phyloP scores from a whole-genome alignment of 768 basidiomycete species.

The Rhizopogon roseolus region DNA sequence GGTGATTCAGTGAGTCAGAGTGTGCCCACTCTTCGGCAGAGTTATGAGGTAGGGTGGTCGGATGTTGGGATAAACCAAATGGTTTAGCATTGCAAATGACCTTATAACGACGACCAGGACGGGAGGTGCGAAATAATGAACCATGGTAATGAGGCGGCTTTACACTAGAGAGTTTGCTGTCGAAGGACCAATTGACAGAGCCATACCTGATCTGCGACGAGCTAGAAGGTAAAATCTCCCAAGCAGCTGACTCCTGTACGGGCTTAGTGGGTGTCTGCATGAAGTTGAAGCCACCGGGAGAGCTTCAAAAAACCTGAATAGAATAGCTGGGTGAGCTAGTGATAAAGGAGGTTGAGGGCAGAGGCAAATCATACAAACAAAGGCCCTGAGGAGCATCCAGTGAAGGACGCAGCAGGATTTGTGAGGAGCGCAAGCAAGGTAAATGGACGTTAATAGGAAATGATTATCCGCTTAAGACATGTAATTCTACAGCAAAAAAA shows the following conservation, averaged over 20 bases:
- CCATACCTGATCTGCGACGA: constrained; percentile 6
- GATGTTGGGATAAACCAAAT: constrained; percentile 6
- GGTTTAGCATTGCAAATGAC: constrained; percentile 1
- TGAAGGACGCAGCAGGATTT: neutral
- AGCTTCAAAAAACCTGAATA: neutral
- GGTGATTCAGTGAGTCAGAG: constrained; percentile 28
- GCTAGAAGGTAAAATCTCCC: constrained; percentile 1
- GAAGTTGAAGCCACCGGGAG: constrained; percentile 3
- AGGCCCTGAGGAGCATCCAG: neutral
- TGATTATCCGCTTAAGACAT: neutral
- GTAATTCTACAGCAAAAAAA: too few relatives aligned
- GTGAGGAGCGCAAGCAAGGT: neutral
- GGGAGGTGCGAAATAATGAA: constrained; percentile 24
- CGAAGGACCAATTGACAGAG: constrained; percentile 3
- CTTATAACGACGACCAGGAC: constrained; percentile 2
- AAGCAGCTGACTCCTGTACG: neutral
- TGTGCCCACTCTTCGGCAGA: neutral
- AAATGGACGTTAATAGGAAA: neutral
- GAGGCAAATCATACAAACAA: neutral
- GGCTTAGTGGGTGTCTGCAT: constrained; percentile 1
- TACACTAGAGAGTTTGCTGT: neutral
- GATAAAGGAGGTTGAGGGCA: too few relatives aligned
- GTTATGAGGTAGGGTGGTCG: neutral
- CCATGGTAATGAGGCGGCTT: constrained; percentile 29
- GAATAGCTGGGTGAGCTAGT: neutral